Base-by-base conservation (phyloP, 2,329 filamentous ascomycete genomes). In the Amauroascus verrucosus region DNA sequence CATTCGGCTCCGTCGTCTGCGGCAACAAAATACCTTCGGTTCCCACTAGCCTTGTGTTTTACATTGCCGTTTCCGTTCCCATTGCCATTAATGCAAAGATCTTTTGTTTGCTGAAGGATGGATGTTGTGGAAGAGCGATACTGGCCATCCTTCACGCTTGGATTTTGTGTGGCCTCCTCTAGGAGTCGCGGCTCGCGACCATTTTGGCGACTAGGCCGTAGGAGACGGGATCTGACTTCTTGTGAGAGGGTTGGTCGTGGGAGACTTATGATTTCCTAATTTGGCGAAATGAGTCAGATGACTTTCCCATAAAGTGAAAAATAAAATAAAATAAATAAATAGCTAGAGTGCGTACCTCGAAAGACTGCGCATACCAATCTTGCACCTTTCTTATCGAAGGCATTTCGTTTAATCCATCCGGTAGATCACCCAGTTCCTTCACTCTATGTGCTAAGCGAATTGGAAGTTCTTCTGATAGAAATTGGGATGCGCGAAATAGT, bases 281-380 rank as follows among this genome's bases (percentile, higher is more conserved):
- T 9, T 28, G 13, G 41, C 30, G 32, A 22, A 33, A 55, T 35
- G 26, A 47, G 40, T 53, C 38, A 47, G 44, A 18, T 47, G 35
- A 48, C 60, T 55, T 64, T 65, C 38, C 60, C 55, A 56, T 30
- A 50, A 24, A 54, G 43, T 53, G 51, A 55, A 30, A 53, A 28
- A 30, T 38, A 56, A 54, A 43, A 56, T 33, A 53, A 33, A 40
- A 45, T 56, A 54, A 43, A 56, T 33, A 53, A 33, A 40, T 44
- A 50, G 35, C 13, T 32, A 47, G 53, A 35, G 13, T 45, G 11
- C 49, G 63, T 80, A 95, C 90, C 82, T 98, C 93, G 66, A 98
- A 98, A 49, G 93, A 98, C 75, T 98, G 93, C 59, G 91, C 93
- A 70, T 98, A 98, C 93, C 93, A 98, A 66, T 97, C 90, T 69